Evolutionary conservation across 164 flowering plant genomes (phyloP).

Genomic region (Dillenia suffruticosa): DNA sequence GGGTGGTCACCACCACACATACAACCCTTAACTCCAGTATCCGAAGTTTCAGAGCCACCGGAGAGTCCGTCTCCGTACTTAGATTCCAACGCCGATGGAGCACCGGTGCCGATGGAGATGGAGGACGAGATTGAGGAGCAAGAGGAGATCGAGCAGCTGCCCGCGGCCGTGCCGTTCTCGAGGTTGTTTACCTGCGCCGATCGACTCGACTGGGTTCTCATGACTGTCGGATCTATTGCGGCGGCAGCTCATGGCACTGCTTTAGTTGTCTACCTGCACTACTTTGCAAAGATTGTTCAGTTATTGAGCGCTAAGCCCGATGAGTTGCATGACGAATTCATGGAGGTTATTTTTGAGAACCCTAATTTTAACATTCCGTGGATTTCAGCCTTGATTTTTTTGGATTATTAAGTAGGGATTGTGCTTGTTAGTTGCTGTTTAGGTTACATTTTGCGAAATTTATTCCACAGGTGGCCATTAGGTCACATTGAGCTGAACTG

Average conservation of each 20-base stretch:
- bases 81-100: slow-evolving; percentile 48
- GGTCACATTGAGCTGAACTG: too few species aligned
- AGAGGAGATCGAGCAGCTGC: slow-evolving; percentile 90
- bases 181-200: slow-evolving; percentile 86
- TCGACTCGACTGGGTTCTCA: slow-evolving; percentile 78
- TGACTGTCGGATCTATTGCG: slow-evolving; percentile 87
- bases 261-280: slow-evolving; percentile 89
- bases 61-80: slow-evolving; percentile 96
- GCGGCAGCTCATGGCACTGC: slow-evolving; percentile 97
- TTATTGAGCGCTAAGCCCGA: slow-evolving; percentile 28
- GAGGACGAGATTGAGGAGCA: slow-evolving; percentile 69
- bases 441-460: too few species aligned
- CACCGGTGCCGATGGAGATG: slow-evolving; percentile 41
- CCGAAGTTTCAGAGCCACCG: slow-evolving; percentile 98
- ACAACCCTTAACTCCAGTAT: slow-evolving; percentile 96
- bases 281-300: slow-evolving; percentile 78
- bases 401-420: too few species aligned
- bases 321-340: slow-evolving; percentile 45
- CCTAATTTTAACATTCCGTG: too few species aligned
- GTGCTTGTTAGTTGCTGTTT: too few species aligned
- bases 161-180: slow-evolving; percentile 94
- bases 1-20: slow-evolving; percentile 99
- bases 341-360: slow-evolving; percentile 35
- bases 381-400: too few species aligned
- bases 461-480: too few species aligned